Conservation (phyloP, 1,284 basidiomycete species). For the Sporisorium iseilematis-ciliati region DNA sequence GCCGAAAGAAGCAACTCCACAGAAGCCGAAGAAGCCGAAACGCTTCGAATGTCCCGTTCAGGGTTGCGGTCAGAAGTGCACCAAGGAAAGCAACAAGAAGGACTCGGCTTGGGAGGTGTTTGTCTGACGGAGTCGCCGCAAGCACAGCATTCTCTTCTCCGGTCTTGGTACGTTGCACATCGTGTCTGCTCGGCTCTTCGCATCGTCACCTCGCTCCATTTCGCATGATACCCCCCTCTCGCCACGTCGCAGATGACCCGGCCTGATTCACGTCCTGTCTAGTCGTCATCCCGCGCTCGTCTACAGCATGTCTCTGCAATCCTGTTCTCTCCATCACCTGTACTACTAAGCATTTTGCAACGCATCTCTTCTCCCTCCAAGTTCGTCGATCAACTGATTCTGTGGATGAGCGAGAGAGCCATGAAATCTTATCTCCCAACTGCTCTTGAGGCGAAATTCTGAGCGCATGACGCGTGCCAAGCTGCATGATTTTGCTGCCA, state of each 20-base stretch:
- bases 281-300: not conserved
- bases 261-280: not conserved
- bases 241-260: not conserved
- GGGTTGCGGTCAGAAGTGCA: constrained; percentile 59
- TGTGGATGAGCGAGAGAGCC: not conserved
- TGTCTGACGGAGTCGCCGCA: constrained; percentile 10
- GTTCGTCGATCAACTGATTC: not conserved
- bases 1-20: constrained; percentile 9
- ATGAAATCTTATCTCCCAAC: no score
- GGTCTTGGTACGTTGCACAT: no score
- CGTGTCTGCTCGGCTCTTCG: not conserved
- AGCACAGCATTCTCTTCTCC: not conserved
- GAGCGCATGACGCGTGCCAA: constrained; percentile 1
- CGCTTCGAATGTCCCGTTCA: constrained; percentile 59
- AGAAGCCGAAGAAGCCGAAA: constrained; percentile 40
- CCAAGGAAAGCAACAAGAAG: constrained; percentile 49
- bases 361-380: constrained; percentile 4
- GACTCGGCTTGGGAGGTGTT: constrained; percentile 44
- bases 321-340: constrained; percentile 12
- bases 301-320: constrained; percentile 8
- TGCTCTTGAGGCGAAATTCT: no score
- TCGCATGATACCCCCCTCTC: constrained; percentile 10
- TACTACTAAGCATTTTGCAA: constrained; percentile 28
- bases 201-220: not conserved
- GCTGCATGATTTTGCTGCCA: constrained; percentile 1